phyloP scores from a whole-genome alignment of 2,329 filamentous ascomycete genomes.

The Leptographium lundbergii region DNA sequence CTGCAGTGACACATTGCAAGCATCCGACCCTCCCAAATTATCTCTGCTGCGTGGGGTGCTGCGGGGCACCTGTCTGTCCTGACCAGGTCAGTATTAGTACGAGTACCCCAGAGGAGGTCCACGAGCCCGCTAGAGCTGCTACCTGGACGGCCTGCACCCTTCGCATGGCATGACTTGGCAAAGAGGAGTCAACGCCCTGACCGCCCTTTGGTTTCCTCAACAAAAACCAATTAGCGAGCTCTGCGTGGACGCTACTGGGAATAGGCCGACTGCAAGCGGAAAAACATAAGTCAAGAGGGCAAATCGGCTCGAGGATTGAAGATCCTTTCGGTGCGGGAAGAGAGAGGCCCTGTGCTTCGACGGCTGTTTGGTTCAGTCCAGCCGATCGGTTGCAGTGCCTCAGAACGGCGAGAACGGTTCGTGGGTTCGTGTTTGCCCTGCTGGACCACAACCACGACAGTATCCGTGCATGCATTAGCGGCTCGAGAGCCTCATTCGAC shows the following conservation, averaged over 20 bases:
- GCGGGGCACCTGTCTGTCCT: background rate
- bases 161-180: background rate
- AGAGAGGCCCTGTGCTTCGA: background rate
- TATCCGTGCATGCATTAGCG: background rate
- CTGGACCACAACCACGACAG: too few species aligned
- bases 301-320: background rate
- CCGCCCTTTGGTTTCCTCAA: background rate
- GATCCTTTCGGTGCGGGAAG: background rate
- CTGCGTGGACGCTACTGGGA: background rate
- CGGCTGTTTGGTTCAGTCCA: background rate
- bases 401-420: too few species aligned
- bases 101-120: background rate
- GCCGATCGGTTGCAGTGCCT: too few species aligned
- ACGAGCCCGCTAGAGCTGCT: background rate
- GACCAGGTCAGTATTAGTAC: background rate
- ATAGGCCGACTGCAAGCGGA: background rate
- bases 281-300: background rate
- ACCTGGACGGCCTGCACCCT: background rate
- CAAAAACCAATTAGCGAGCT: background rate
- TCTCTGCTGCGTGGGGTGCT: background rate
- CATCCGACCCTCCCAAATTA: background rate
- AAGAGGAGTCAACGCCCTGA: background rate
- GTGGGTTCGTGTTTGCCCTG: too few species aligned
- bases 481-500: background rate
- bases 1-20: background rate